These are phyloP conservation scores for Colletotrichum musicola DNA, from an alignment of 2,329 filamentous ascomycete genomes.

Conservation along the genomic window DNA sequence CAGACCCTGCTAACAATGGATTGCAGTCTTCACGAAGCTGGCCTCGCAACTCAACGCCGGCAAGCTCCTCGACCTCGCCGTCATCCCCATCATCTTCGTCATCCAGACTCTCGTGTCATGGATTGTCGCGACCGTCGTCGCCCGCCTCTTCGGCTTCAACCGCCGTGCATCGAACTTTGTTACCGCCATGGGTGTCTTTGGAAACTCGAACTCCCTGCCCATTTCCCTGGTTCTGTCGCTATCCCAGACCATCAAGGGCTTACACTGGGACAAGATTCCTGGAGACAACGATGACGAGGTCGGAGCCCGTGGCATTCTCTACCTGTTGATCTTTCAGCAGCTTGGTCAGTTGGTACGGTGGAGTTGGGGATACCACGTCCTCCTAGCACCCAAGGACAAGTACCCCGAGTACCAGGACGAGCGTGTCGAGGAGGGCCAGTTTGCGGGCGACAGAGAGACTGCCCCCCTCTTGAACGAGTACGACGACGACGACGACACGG, in stretches of 20 bases:
- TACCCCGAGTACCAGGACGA: slow-evolving; percentile 74
- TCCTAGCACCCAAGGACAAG: slow-evolving; percentile 86
- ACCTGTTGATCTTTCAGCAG: slow-evolving; percentile 97
- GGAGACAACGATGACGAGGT: slow-evolving; percentile 97
- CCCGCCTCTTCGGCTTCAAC: slow-evolving; percentile 82
- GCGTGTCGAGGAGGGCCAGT: slow-evolving; percentile 69
- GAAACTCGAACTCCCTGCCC: slow-evolving; percentile 97
- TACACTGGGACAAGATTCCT: slow-evolving; percentile 93
- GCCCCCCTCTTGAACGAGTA: slow-evolving; percentile 60
- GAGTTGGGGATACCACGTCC: slow-evolving; percentile 97
- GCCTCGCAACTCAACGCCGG: slow-evolving; percentile 93
- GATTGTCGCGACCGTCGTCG: slow-evolving; percentile 76
- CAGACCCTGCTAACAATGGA: slow-evolving; percentile 40
- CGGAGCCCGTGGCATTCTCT: slow-evolving; percentile 91
- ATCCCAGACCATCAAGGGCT: slow-evolving; percentile 88
- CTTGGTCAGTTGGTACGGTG: slow-evolving; percentile 94
- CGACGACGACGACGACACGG: slow-evolving; percentile 56
- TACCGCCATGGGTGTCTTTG: slow-evolving; percentile 96
- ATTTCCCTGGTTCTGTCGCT: slow-evolving; percentile 96
- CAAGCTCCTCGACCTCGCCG: slow-evolving; percentile 88
- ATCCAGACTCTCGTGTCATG: slow-evolving; percentile 92
- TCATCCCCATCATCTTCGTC: slow-evolving; percentile 95
- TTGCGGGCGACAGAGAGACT: slow-evolving; percentile 64
- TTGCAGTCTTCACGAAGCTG: slow-evolving; percentile 91
- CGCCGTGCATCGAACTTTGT: slow-evolving; percentile 94